A percentile compares a stretch with the other conserved stretches of the same genome.
Conservation (phyloP, 2,329 filamentous ascomycete genomes). For the Diaporthe ampelina region DNA sequence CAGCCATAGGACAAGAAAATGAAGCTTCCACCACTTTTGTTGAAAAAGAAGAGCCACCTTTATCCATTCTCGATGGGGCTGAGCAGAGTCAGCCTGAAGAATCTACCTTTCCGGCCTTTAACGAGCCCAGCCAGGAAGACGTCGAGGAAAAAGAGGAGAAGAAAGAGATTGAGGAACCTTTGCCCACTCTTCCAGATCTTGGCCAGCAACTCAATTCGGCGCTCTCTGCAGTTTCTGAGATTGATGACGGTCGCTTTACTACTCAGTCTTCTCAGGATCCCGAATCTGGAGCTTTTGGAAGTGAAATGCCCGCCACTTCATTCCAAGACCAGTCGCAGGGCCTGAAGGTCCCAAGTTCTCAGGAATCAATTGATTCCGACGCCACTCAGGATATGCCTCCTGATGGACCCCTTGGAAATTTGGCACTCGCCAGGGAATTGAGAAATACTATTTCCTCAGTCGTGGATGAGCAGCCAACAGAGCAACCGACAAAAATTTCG, state of each 20-base stretch:
- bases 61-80: not conserved
- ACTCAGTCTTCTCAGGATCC: conserved; percentile 29
- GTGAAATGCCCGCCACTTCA: conserved; percentile 11
- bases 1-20: not conserved
- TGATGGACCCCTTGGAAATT: conserved; percentile 28
- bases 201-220: conserved; percentile 15
- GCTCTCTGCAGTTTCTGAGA: conserved; percentile 8
- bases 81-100: not conserved
- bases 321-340: conserved; percentile 13
- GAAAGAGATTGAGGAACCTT: not conserved
- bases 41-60: conserved; percentile 9
- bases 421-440: conserved; percentile 24
- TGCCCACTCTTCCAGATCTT: not conserved
- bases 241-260: conserved; percentile 7
- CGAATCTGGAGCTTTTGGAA: conserved; percentile 12
- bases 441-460: conserved; percentile 35
- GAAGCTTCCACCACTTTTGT: not conserved
- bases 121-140: not conserved
- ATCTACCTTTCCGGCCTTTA: not conserved
- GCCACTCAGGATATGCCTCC: conserved; percentile 35
- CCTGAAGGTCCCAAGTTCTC: conserved; percentile 24
- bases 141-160: not conserved
- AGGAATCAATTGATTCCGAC: conserved; percentile 33
- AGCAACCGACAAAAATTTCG: not conserved
- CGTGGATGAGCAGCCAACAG: conserved; percentile 20